Percentiles rank a stretch among this genome's conserved stretches.
phyloP scores from a whole-genome alignment of 164 flowering plant genomes.

The Tetracentron sinense region DNA sequence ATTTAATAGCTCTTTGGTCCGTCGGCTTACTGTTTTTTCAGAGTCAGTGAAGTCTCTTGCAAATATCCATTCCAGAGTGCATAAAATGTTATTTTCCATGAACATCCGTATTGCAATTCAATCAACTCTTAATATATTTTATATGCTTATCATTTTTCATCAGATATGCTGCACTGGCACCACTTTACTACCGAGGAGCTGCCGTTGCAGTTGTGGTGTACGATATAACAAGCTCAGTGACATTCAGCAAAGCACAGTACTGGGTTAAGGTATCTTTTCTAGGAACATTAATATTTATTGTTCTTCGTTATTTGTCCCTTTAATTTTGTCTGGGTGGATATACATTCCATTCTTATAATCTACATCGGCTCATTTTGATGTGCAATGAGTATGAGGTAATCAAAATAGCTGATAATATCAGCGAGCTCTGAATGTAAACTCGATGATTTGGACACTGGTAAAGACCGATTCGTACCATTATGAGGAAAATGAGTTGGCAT shows the following conservation, averaged over 20 bases:
- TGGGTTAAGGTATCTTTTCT: constrained; percentile 84
- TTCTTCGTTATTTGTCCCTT: background rate
- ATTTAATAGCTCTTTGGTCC: background rate
- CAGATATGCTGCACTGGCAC: constrained; percentile 98
- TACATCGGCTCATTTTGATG: too few relatives aligned
- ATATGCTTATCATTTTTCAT: background rate
- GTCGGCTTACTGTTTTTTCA: background rate
- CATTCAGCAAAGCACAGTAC: constrained; percentile 88
- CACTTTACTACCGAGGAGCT: constrained; percentile 97
- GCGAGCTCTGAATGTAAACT: too few relatives aligned
- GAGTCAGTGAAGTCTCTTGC: background rate
- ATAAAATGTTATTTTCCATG: too few relatives aligned
- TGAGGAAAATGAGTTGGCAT: too few relatives aligned
- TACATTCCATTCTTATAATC: background rate
- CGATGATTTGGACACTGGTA: too few relatives aligned
- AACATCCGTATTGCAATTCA: background rate
- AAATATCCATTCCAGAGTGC: too few relatives aligned
- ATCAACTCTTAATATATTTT: constrained; percentile 3
- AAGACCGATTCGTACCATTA: too few relatives aligned
- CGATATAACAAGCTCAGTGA: constrained; percentile 87
- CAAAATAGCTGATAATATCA: too few relatives aligned
- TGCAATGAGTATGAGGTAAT: too few relatives aligned
- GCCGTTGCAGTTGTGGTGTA: constrained; percentile 94
- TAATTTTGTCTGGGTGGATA: background rate
- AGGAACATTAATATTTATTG: background rate